These are phyloP conservation scores for Mycena epipterygia DNA, from an alignment of 768 basidiomycete species.

Conservation along the genomic window DNA sequence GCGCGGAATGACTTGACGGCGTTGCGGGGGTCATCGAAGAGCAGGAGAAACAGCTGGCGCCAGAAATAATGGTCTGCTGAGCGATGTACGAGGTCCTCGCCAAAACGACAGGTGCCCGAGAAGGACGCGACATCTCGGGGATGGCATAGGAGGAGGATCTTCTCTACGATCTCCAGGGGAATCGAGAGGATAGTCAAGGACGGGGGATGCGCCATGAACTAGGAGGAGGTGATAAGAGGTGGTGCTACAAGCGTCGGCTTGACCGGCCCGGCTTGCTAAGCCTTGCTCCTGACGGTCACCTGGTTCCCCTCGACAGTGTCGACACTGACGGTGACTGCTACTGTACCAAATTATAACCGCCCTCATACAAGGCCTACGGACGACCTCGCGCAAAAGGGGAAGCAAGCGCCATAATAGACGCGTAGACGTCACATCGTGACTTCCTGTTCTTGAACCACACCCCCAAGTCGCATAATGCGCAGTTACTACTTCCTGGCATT, in stretches of 20 bases:
- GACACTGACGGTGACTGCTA: no score
- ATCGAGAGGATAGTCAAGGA: slow-evolving; percentile 48
- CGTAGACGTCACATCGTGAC: no score
- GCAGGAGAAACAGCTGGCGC: slow-evolving; percentile 73
- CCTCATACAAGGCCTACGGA: no score
- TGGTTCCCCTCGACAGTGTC: no score
- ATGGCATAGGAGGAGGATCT: slow-evolving; percentile 67
- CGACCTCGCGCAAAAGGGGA: no score
- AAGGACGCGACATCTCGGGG: slow-evolving; percentile 73
- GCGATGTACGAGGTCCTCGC: slow-evolving; percentile 63
- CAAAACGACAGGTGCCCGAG: slow-evolving; percentile 65
- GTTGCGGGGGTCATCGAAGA: slow-evolving; percentile 76
- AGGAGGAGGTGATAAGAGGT: slow-evolving; percentile 26
- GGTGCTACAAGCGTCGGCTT: neutral
- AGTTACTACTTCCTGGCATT: slow-evolving; percentile 1
- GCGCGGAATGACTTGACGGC: slow-evolving; percentile 33
- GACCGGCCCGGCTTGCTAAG: neutral
- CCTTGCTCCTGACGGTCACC: no score
- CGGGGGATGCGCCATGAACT: neutral
- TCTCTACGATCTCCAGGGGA: slow-evolving; percentile 73
- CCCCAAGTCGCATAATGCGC: no score
- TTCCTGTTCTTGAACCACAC: no score
- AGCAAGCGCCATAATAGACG: no score
- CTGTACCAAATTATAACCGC: no score
- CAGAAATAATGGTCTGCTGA: slow-evolving; percentile 72